phyloP scores from a whole-genome alignment of 306 rosid species.

The Mucuna pruriens region DNA sequence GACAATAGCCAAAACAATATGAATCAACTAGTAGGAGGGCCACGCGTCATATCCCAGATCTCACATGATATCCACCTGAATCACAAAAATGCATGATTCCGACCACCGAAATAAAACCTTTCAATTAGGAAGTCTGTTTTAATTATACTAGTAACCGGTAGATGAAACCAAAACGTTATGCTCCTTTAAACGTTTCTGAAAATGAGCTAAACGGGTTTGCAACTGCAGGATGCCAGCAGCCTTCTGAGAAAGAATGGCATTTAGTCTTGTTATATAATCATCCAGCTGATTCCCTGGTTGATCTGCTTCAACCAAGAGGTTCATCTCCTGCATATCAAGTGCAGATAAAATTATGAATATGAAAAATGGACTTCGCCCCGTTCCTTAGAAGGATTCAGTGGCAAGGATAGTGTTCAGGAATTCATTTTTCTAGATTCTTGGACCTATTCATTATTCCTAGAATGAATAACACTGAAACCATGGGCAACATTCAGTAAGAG shows the following conservation, averaged over 20 bases:
- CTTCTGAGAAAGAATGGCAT: constrained; percentile 93
- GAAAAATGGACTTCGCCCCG: constrained; percentile 8
- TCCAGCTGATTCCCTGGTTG: constrained; percentile 97
- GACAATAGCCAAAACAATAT: constrained; percentile 36
- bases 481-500: not conserved
- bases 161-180: constrained; percentile 84
- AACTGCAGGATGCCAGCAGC: constrained; percentile 93
- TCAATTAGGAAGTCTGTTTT: constrained; percentile 27
- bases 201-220: constrained; percentile 86
- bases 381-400: constrained; percentile 17
- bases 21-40: constrained; percentile 43
- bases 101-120: constrained; percentile 30
- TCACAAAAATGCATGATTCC: constrained; percentile 32
- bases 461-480: constrained; percentile 14
- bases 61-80: constrained; percentile 27
- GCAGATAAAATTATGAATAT: constrained; percentile 24
- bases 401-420: constrained; percentile 3
- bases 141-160: constrained; percentile 58
- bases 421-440: constrained; percentile 1
- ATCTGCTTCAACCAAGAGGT: constrained; percentile 95
- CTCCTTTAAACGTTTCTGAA: constrained; percentile 95
- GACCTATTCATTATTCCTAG: constrained; percentile 9
- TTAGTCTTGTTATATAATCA: constrained; percentile 75
- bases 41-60: constrained; percentile 22
- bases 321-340: constrained; percentile 82